phyloP scores from a whole-genome alignment of 2,329 filamentous ascomycete genomes.

The Ceratocystis cubensis region DNA sequence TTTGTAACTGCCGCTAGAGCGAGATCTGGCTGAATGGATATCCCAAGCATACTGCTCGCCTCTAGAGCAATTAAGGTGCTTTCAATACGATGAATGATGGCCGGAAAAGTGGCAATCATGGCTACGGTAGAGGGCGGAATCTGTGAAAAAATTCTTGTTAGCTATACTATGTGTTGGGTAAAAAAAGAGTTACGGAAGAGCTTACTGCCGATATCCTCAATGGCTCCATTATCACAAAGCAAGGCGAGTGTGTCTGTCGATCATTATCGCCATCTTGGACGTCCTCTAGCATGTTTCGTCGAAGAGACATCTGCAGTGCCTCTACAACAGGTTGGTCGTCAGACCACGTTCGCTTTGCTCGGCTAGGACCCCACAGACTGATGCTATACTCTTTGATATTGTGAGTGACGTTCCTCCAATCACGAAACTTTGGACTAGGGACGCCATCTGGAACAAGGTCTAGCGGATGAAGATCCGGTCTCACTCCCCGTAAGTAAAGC shows the following conservation, averaged over 20 bases:
- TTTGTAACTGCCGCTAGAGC: slow-evolving; percentile 89
- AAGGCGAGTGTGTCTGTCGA: slow-evolving; percentile 30
- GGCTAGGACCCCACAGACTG: slow-evolving; percentile 55
- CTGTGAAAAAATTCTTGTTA: slow-evolving; percentile 31
- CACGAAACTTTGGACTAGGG: slow-evolving; percentile 35
- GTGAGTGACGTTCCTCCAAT: slow-evolving; percentile 32
- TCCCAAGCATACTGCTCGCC: slow-evolving; percentile 50
- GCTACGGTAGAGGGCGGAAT: slow-evolving; percentile 56
- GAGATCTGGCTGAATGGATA: slow-evolving; percentile 52
- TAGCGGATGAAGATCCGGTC: slow-evolving; percentile 46
- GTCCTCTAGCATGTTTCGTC: slow-evolving; percentile 74
- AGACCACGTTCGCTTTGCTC: slow-evolving; percentile 40
- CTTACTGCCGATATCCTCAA: slow-evolving; percentile 63
- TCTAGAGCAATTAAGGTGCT: slow-evolving; percentile 69
- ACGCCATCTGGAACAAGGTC: slow-evolving; percentile 51
- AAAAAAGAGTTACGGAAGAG: slow-evolving; percentile 21
- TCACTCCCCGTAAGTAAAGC: slow-evolving; percentile 42
- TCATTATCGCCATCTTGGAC: slow-evolving; percentile 41
- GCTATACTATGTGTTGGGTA: not conserved
- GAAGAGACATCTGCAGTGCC: slow-evolving; percentile 58
- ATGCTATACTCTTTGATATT: slow-evolving; percentile 76
- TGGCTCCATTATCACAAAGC: slow-evolving; percentile 65
- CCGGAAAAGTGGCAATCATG: slow-evolving; percentile 65
- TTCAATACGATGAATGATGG: slow-evolving; percentile 74
- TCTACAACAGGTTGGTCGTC: slow-evolving; percentile 69